Evolutionary conservation across 2,329 filamentous ascomycete species (phyloP).

Genomic region (Epichloe hybrida): DNA sequence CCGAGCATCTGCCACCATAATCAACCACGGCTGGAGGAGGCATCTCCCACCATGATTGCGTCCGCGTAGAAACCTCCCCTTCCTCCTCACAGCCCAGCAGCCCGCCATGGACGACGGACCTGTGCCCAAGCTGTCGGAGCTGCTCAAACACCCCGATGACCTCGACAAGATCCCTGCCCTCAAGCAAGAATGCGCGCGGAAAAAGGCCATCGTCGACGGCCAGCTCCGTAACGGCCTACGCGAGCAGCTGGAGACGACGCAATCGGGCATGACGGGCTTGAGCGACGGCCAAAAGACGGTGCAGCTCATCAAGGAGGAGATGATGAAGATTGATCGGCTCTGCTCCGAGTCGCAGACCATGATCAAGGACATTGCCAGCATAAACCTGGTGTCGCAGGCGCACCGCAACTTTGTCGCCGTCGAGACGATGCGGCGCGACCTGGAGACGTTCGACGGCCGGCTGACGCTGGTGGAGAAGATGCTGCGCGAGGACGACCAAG

Average conservation of each 20-base stretch:
- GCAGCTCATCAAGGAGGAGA: slow-evolving; percentile 89
- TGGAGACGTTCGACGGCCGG: slow-evolving; percentile 75
- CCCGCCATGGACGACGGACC: slow-evolving; percentile 40
- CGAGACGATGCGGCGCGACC: slow-evolving; percentile 80
- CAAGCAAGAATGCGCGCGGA: slow-evolving; percentile 85
- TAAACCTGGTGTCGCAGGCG: slow-evolving; percentile 83
- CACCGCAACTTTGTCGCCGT: slow-evolving; percentile 94
- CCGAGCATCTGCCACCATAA: not conserved
- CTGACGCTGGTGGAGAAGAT: slow-evolving; percentile 64
- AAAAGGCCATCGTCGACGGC: slow-evolving; percentile 81
- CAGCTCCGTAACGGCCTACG: slow-evolving; percentile 79
- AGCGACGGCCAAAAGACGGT: slow-evolving; percentile 85
- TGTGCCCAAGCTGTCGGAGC: slow-evolving; percentile 73
- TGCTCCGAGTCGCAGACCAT: slow-evolving; percentile 96
- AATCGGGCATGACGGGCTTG: slow-evolving; percentile 81
- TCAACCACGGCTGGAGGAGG: not conserved
- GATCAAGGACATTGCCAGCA: slow-evolving; percentile 90
- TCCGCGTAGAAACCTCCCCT: slow-evolving; percentile 5
- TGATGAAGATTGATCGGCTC: slow-evolving; percentile 95
- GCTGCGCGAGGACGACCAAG: slow-evolving; percentile 69
- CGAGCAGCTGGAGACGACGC: slow-evolving; percentile 88
- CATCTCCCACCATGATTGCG: slow-evolving; percentile 9
- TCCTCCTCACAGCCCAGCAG: not conserved
- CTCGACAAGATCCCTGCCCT: slow-evolving; percentile 87
- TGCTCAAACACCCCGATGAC: slow-evolving; percentile 90